Evolutionary conservation across 75 land plant genomes (phyloP).

Genomic region (Sequoiadendron giganteum): DNA sequence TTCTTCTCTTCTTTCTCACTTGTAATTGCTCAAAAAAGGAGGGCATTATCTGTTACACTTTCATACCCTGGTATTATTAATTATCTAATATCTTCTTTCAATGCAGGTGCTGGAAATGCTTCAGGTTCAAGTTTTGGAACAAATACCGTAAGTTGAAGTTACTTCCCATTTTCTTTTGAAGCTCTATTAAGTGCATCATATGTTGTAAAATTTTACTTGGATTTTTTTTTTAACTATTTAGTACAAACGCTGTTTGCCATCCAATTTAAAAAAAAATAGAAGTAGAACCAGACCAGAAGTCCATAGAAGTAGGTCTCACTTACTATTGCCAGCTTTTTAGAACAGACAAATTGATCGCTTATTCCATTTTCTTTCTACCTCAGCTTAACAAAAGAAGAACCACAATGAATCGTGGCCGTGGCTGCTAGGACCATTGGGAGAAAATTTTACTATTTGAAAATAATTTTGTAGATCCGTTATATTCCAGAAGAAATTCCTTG

Average conservation of each 20-base stretch:
- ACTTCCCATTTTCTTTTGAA: not conserved
- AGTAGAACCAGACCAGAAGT: not conserved
- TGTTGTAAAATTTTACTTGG: not conserved
- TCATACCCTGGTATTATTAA: not conserved
- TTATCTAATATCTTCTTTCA: not conserved
- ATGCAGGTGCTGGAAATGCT: slow-evolving; percentile 48
- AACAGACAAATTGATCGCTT: not conserved
- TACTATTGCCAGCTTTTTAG: not conserved
- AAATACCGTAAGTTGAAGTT: slow-evolving; percentile 37
- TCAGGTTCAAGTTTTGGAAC: slow-evolving; percentile 68
- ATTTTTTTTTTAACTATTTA: slow-evolving; percentile 1
- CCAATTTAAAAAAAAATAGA: not conserved
- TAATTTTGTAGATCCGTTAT: not conserved
- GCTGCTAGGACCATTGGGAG: slow-evolving; percentile 3
- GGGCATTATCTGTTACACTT: not conserved
- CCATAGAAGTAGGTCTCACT: not conserved
- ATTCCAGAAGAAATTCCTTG: slow-evolving; percentile 10
- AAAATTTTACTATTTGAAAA: slow-evolving; percentile 5
- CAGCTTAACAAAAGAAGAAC: not conserved
- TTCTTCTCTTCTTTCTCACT: too few relatives aligned
- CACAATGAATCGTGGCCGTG: not conserved
- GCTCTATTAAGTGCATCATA: not conserved
- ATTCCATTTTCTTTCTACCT: slow-evolving; percentile 5
- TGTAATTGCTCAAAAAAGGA: not conserved
- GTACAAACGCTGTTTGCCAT: not conserved